A percentile compares a stretch with the other conserved stretches of the same genome.
Conservation (phyloP, 1,139 yeast species). For the Nakaseomyces glabratus region DNA sequence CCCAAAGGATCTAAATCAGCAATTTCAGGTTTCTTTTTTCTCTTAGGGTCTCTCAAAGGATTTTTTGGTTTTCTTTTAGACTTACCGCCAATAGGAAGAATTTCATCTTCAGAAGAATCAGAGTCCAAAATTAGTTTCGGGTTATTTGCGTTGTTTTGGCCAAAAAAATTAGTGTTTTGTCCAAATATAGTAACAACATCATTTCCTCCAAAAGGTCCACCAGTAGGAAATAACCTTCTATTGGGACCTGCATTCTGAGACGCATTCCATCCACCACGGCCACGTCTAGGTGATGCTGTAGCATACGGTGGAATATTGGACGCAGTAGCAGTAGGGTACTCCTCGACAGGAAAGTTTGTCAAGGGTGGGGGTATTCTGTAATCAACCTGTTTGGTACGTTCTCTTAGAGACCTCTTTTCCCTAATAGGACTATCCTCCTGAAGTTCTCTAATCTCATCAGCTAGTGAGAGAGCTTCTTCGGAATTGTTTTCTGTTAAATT, state of each 20-base stretch:
- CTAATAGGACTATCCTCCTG: slow-evolving; percentile 34
- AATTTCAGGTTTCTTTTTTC: slow-evolving; percentile 51
- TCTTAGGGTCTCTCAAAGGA: slow-evolving; percentile 14
- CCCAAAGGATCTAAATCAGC: slow-evolving; percentile 96
- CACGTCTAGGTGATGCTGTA: slow-evolving; percentile 29
- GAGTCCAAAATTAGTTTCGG: slow-evolving; percentile 39
- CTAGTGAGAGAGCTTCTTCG: slow-evolving; percentile 20
- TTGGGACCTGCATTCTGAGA: slow-evolving; percentile 33
- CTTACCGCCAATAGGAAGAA: slow-evolving; percentile 31
- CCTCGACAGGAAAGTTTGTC: slow-evolving; percentile 32
- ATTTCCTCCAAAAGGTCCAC: slow-evolving; percentile 96
- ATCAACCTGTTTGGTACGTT: slow-evolving; percentile 62
- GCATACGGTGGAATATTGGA: slow-evolving; percentile 22
- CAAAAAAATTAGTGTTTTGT: slow-evolving; percentile 42
- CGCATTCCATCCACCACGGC: slow-evolving; percentile 31
- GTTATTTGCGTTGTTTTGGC: slow-evolving; percentile 30
- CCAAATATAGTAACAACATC: slow-evolving; percentile 74
- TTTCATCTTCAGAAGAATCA: slow-evolving; percentile 64
- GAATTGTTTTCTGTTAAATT: slow-evolving; percentile 12
- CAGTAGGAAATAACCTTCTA: slow-evolving; percentile 76
- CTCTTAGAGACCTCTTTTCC: slow-evolving; percentile 59
- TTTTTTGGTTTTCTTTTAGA: slow-evolving; percentile 23
- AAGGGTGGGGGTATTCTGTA: slow-evolving; percentile 86
- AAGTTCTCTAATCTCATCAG: slow-evolving; percentile 37
- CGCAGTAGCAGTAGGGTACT: slow-evolving; percentile 12